A percentile compares a stretch with the other conserved stretches of the same genome.
Evolutionary conservation across 805 yeast species (phyloP).

Genomic region (Candida manassasensis): DNA sequence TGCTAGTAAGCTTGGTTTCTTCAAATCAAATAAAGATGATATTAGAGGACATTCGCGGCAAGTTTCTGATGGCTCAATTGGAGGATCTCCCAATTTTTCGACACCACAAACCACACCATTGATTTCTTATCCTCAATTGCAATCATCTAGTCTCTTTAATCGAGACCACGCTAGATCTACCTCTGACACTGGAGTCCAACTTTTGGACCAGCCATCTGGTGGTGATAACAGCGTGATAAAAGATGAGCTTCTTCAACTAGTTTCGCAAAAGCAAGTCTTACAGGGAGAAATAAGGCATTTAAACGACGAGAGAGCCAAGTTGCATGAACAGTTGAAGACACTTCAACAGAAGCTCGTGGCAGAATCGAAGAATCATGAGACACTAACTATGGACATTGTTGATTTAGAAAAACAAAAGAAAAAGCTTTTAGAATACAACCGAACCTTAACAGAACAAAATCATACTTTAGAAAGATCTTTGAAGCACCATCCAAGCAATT

Average conservation of each 20-base stretch:
- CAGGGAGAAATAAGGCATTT: constrained; percentile 23
- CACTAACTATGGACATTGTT: constrained; percentile 46
- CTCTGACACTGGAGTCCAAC: constrained; percentile 37
- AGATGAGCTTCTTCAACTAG: constrained; percentile 37
- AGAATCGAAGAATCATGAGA: constrained; percentile 40
- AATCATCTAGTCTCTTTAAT: constrained; percentile 11
- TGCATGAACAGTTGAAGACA: constrained; percentile 25
- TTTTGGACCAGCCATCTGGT: constrained; percentile 13
- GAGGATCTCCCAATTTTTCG: constrained; percentile 25
- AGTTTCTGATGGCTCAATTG: constrained; percentile 36
- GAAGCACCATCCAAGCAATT: constrained; percentile 4
- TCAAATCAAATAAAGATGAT: constrained; percentile 22
- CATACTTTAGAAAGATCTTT: constrained; percentile 1
- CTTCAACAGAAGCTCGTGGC: constrained; percentile 37
- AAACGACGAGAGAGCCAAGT: constrained; percentile 21
- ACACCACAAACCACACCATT: constrained; percentile 37
- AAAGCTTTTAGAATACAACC: constrained; percentile 31
- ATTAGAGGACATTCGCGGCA: constrained; percentile 32
- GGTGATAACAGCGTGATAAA: constrained; percentile 16
- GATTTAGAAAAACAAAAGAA: constrained; percentile 45
- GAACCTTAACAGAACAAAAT: constrained; percentile 17
- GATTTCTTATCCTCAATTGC: constrained; percentile 27
- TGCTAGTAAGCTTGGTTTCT: constrained; percentile 27
- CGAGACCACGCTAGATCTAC: constrained; percentile 35
- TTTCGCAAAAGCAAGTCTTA: constrained; percentile 18